Conservation (phyloP, 1,284 basidiomycete genomes). For the Ustilago sp. region DNA sequence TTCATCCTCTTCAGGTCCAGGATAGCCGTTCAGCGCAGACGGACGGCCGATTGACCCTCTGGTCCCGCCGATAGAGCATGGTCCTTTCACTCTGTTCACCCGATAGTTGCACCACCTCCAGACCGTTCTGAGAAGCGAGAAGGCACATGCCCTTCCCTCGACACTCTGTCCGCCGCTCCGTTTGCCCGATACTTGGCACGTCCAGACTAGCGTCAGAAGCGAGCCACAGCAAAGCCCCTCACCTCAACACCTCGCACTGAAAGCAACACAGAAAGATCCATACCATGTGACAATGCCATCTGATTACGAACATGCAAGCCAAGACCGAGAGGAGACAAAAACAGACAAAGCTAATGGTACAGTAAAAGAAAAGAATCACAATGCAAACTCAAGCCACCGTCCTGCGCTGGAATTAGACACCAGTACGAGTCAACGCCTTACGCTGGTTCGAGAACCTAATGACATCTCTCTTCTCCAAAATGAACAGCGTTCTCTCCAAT, state of each 20-base stretch:
- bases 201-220: too few relatives aligned
- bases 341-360: conserved; percentile 7
- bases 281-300: not conserved
- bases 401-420: conserved; percentile 46
- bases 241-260: not conserved
- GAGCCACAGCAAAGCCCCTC: too few relatives aligned
- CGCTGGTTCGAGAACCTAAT: conserved; percentile 80
- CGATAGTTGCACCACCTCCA: too few relatives aligned
- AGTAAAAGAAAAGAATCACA: conserved; percentile 1
- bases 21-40: conserved; percentile 48
- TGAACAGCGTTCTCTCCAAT: conserved; percentile 88
- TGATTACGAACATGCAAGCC: conserved; percentile 4
- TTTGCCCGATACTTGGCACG: too few relatives aligned
- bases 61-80: conserved; percentile 35
- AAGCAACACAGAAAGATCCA: not conserved
- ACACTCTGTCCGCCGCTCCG: too few relatives aligned
- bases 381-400: not conserved
- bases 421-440: conserved; percentile 66
- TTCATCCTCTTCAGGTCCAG: conserved; percentile 55
- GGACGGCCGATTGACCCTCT: conserved; percentile 53
- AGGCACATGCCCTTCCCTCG: too few relatives aligned
- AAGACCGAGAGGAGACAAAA: not conserved
- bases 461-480: conserved; percentile 95
- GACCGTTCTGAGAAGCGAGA: too few relatives aligned
- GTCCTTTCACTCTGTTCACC: too few relatives aligned